Base-by-base conservation (phyloP, 2,329 filamentous ascomycete genomes). In the Fragosphaeria purpurea region DNA sequence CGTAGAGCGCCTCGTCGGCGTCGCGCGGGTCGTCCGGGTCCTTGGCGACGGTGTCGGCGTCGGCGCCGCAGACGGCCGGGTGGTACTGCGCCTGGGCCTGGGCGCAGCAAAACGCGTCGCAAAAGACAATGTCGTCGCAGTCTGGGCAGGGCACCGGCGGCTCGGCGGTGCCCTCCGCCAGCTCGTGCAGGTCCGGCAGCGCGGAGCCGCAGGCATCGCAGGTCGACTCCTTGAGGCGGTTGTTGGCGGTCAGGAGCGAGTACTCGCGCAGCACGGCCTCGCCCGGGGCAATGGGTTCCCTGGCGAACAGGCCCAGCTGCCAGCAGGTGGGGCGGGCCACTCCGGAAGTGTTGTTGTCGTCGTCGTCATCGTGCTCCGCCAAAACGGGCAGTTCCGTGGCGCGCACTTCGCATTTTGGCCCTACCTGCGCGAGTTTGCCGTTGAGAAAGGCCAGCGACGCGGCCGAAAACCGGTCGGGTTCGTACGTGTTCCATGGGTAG, bases 271-370 rank as follows among this genome's bases (percentile, higher is more conserved):
- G 75, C 2, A 96, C 81, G 6, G 76, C 73, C 63, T 94, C 86
- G 8, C 86, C 86, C 0, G 88, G 80, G 0, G 72, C 69, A 39
- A 97, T 86, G 57, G 95, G 83, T 56, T 86, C 78, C 59, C 82
- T 87, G 7, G 90, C 91, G 63, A 97, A 97, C 4, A 98, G 76
- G 5, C 93, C 93, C 0, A 98, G 77, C 65, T 98, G 93, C 53
- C 79, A 77, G 58, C 82, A 83, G 5, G 78, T 83, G 41, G 70
- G 69, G 6, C 43, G n/a, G 3, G 8, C 41, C 5, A 4, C 40
- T 11, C 11, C 30, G n/a, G 73, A 70, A 56, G 71, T 72, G 32
- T 61, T 62, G 33, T 31, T 22, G n/a, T 35, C 32, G 32, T 5
- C 40, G 4, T 32, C 13, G 7, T 46, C 40, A 22, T 13, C 34